phyloP scores from a whole-genome alignment of 805 yeast species.

The Saccharomycopsis oosterbeekiorum region DNA sequence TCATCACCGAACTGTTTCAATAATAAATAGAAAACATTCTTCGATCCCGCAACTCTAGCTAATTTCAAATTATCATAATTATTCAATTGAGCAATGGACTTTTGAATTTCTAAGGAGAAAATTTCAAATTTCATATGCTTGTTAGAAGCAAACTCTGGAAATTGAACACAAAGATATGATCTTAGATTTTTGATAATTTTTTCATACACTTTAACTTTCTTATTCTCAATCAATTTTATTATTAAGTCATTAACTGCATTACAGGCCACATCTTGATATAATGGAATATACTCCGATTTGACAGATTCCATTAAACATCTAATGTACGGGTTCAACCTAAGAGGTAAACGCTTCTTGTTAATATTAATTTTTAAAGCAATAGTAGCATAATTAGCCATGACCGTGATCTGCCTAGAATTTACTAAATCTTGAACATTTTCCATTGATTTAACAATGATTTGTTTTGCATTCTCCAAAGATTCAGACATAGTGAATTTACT shows the following conservation, averaged over 20 bases:
- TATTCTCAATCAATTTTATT: constrained; percentile 41
- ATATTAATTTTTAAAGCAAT: constrained; percentile 54
- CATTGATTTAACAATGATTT: constrained; percentile 55
- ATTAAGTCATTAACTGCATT: constrained; percentile 56
- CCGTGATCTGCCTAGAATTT: constrained; percentile 42
- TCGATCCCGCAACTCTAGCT: constrained; percentile 76
- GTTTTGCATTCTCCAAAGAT: constrained; percentile 69
- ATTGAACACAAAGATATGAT: constrained; percentile 91
- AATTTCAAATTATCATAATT: constrained; percentile 10
- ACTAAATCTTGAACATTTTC: constrained; percentile 53
- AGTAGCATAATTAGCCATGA: constrained; percentile 69
- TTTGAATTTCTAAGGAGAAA: constrained; percentile 16
- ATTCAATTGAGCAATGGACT: constrained; percentile 14
- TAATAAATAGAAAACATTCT: constrained; percentile 54
- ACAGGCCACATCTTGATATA: constrained; percentile 67
- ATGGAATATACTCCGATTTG: constrained; percentile 37
- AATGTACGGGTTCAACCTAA: constrained; percentile 80
- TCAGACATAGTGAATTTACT: constrained; percentile 61
- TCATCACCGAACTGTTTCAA: constrained; percentile 41
- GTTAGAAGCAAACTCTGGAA: constrained; percentile 79
- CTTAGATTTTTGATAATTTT: constrained; percentile 85
- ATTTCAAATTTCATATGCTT: constrained; percentile 24
- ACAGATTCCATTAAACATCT: constrained; percentile 88
- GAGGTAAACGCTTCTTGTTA: constrained; percentile 42
- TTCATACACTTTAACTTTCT: constrained; percentile 69